Conservation (phyloP, 345 rosid species). For the Erucastrum elatum region DNA sequence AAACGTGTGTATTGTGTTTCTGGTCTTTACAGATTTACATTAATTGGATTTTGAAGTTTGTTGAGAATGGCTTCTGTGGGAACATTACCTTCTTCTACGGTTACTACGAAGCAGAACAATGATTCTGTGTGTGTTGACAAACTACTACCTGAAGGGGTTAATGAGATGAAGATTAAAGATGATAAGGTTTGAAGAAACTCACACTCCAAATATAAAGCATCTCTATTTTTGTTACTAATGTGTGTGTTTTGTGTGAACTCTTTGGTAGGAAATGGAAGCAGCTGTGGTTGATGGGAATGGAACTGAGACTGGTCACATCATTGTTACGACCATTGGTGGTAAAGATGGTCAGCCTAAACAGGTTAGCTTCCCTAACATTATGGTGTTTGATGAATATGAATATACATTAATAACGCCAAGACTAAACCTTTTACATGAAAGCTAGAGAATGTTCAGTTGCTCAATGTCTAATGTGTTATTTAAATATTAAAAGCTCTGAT, state of each 20-base stretch:
- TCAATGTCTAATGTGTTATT: neutral
- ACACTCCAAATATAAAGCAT: neutral
- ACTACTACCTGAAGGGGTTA: slow-evolving; percentile 57
- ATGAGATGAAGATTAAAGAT: slow-evolving; percentile 68
- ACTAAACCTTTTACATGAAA: neutral
- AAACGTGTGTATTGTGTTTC: neutral
- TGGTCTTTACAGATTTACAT: slow-evolving; percentile 17
- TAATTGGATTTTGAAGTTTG: neutral
- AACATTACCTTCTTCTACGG: slow-evolving; percentile 30
- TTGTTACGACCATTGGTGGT: slow-evolving; percentile 83
- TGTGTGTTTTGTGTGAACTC: neutral
- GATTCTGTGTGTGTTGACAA: slow-evolving; percentile 39
- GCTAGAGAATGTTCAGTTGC: neutral
- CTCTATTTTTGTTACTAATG: neutral
- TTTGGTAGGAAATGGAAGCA: slow-evolving; percentile 77
- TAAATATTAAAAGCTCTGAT: neutral
- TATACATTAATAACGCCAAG: neutral
- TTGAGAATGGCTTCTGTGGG: slow-evolving; percentile 38
- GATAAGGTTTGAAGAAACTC: slow-evolving; percentile 42
- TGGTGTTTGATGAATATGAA: neutral
- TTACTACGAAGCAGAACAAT: slow-evolving; percentile 27
- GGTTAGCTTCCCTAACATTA: slow-evolving; percentile 42
- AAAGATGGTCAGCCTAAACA: slow-evolving; percentile 80
- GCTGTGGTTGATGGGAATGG: slow-evolving; percentile 85
- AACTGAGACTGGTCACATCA: slow-evolving; percentile 81